Percentiles rank a stretch among this genome's conserved stretches.
phyloP scores from a whole-genome alignment of 352 stramenopile genomes.

The Globisporangium heterothallicum region DNA sequence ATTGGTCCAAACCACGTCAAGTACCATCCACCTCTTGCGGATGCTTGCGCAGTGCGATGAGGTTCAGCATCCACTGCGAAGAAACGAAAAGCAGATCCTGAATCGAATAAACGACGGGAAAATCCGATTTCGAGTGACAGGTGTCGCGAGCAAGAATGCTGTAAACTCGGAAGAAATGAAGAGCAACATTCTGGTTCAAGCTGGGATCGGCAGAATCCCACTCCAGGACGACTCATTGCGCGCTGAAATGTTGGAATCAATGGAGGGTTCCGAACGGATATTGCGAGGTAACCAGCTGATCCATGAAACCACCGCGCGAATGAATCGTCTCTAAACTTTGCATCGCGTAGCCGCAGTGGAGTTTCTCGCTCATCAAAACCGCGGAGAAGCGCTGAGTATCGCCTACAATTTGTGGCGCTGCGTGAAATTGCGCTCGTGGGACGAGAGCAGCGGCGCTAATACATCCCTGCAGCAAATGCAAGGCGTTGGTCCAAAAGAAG shows the following conservation, averaged over 20 bases:
- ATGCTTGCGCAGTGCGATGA: constrained; percentile 23
- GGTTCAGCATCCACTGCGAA: constrained; percentile 18
- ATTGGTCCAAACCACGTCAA: constrained; percentile 3
- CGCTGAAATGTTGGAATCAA: constrained; percentile 13
- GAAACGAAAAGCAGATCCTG: constrained; percentile 24
- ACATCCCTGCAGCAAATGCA: constrained; percentile 17
- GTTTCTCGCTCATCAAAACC: constrained; percentile 9
- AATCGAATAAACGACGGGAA: constrained; percentile 21
- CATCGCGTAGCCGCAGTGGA: constrained; percentile 14
- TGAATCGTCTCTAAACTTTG: background rate
- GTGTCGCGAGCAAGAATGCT: constrained; percentile 6
- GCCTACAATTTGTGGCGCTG: constrained; percentile 20
- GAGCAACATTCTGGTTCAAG: constrained; percentile 32
- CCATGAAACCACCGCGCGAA: background rate
- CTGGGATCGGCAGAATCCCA: constrained; percentile 14
- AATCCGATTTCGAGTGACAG: constrained; percentile 12
- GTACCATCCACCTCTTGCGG: constrained; percentile 16
- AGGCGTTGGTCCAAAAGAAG: constrained; percentile 12
- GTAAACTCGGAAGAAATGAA: constrained; percentile 20
- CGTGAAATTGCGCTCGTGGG: constrained; percentile 23
- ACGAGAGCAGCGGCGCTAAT: constrained; percentile 14
- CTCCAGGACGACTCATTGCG: constrained; percentile 13
- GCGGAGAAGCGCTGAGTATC: constrained; percentile 12
- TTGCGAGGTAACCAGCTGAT: constrained; percentile 17
- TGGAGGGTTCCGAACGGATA: constrained; percentile 19